Evolutionary conservation across 192 early-diverging fungal species (phyloP), one percentile per base, ranked within the genome.

Genomic region (Coemansia brasiliensis): DNA sequence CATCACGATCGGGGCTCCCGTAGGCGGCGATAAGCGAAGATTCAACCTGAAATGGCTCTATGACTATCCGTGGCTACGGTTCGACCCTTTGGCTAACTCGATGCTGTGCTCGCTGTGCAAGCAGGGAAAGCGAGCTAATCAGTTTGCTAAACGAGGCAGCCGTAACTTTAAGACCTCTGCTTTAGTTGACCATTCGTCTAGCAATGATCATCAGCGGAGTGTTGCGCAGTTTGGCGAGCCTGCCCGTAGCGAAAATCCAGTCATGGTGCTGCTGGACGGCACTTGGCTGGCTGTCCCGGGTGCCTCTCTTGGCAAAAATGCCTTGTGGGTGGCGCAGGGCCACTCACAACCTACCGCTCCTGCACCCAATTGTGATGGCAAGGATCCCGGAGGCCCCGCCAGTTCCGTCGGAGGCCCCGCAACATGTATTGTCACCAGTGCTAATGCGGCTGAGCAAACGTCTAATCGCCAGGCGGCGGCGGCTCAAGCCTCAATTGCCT

Each of bases 11-110:
- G 75, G 75, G 3, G 69, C 75, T 0, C 59, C 75, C 2, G 32
- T 72, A 5, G 68, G 69, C n/a, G 51, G 59, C 39, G 75, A 79
- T 39, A 71, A 72, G 44, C 75, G 75, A 42, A 51, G 75, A 17
- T 79, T 79, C 55, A 79, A 71, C 29, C 69, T 72, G 32, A 67
- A 69, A 9, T 79, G 75, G 75, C 61, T 79, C 6, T 71, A 79
- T 54, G 75, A 79, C 42, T 79, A 79, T 39, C 57, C 35, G 22
- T 79, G 75, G 75, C 55, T 79, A 53, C 54, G 60, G n/a, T 79
- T 72, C 27, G 69, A 79, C 17, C 57, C 61, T 2, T 5, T 53
- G 4, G 12, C 43, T 11, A 79, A 79, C 35, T 52, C 61, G 38
- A 79, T 79, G 75, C n/a, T 72, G 24, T 79, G 75, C 43, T 58